Percentiles rank a stretch among this genome's conserved stretches.
Evolutionary conservation across 164 flowering plant genomes (phyloP).

Genomic region (Vitis riparia): DNA sequence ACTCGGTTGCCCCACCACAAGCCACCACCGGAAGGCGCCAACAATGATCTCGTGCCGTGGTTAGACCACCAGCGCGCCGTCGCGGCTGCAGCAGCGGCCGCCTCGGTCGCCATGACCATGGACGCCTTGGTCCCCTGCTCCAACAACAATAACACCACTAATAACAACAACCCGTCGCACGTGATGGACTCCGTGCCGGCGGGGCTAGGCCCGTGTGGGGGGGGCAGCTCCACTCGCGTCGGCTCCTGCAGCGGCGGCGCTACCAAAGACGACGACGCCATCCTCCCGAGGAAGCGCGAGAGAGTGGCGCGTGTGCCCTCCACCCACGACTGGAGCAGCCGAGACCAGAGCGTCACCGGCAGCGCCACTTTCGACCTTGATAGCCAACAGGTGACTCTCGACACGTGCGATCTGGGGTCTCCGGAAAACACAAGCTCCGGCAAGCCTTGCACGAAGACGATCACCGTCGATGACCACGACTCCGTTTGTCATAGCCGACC

Average conservation of each 20-base stretch:
- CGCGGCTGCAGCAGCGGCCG: conserved; percentile 7
- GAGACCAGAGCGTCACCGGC: conserved; percentile 39
- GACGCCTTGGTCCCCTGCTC: conserved; percentile 75
- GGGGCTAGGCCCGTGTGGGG: conserved; percentile 10
- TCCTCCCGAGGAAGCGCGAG: conserved; percentile 13
- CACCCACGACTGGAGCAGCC: conserved; percentile 31
- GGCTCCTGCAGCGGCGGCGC: conserved; percentile 51
- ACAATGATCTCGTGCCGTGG: conserved; percentile 42
- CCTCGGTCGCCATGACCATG: conserved; percentile 29
- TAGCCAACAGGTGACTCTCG: conserved; percentile 37
- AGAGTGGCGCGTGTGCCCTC: conserved; percentile 17
- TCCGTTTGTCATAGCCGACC: conserved; percentile 59
- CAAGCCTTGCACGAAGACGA: conserved; percentile 30
- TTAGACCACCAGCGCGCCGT: conserved; percentile 28
- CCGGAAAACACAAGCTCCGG: conserved; percentile 57
- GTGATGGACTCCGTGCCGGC: conserved; percentile 21
- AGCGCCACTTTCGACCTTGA: conserved; percentile 43
- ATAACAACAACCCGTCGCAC: conserved; percentile 11
- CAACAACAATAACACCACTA: conserved; percentile 13
- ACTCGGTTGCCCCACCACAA: conserved; percentile 20
- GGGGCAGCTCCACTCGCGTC: conserved; percentile 39
- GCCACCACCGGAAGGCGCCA: conserved; percentile 4
- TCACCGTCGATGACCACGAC: conserved; percentile 58
- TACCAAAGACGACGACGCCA: conserved; percentile 9
- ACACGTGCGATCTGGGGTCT: conserved; percentile 46